Conservation (phyloP, 148 eudicot genomes). For the Amaranthus palmeri region DNA sequence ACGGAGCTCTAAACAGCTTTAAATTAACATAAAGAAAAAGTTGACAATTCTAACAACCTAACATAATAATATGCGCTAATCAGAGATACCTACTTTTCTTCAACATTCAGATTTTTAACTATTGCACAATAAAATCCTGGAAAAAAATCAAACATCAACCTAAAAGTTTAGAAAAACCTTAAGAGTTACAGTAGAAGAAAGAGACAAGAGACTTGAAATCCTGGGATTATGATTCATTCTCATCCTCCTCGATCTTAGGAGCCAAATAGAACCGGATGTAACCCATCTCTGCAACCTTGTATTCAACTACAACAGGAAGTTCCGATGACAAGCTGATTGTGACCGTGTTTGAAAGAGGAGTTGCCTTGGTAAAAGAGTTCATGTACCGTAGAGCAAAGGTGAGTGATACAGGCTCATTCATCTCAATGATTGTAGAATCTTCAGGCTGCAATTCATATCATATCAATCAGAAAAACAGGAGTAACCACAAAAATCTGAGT, state of each 20-base stretch:
- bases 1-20: too few species aligned
- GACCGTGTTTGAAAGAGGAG: slow-evolving; percentile 70
- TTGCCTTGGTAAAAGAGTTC: slow-evolving; percentile 89
- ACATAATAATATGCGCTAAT: too few species aligned
- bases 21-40: too few species aligned
- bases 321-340: slow-evolving; percentile 86
- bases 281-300: slow-evolving; percentile 96
- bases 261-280: slow-evolving; percentile 85
- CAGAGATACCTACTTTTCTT: too few species aligned
- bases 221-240: neutral
- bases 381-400: slow-evolving; percentile 65
- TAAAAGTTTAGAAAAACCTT: too few species aligned
- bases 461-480: too few species aligned
- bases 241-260: slow-evolving; percentile 23
- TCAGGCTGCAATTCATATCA: slow-evolving; percentile 43
- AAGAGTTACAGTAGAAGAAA: too few species aligned
- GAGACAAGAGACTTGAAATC: neutral
- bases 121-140: too few species aligned
- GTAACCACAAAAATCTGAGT: too few species aligned
- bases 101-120: too few species aligned
- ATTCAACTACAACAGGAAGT: slow-evolving; percentile 84
- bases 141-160: too few species aligned
- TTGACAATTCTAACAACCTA: too few species aligned
- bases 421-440: slow-evolving; percentile 57
- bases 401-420: slow-evolving; percentile 67